Conservation (phyloP, 2,329 filamentous ascomycete species). For the Drechslerella stenobrocha region DNA sequence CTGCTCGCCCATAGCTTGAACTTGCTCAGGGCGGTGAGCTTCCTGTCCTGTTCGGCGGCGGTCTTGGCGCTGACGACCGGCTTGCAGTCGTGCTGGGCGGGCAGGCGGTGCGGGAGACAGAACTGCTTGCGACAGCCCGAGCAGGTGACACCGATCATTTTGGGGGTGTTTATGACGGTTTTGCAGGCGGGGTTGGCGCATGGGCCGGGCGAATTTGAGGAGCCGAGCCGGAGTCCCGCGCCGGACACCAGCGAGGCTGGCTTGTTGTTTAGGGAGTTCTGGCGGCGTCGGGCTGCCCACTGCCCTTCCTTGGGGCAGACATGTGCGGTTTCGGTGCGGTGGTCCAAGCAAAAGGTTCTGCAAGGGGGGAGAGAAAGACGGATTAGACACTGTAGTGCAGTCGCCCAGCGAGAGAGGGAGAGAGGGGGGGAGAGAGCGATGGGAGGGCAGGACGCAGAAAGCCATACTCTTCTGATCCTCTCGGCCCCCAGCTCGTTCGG, state of each 20-base stretch:
- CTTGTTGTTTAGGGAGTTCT: conserved; percentile 53
- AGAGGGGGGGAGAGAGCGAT: too few species aligned
- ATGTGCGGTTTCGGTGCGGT: conserved; percentile 83
- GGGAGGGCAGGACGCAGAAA: background rate
- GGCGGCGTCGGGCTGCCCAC: conserved; percentile 62
- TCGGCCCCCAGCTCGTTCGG: background rate
- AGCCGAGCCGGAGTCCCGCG: conserved; percentile 63
- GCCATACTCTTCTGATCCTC: background rate
- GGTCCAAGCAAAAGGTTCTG: conserved; percentile 86
- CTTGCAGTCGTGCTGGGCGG: conserved; percentile 69
- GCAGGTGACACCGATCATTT: conserved; percentile 60
- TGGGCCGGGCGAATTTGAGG: conserved; percentile 57
- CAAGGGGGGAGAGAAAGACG: conserved; percentile 29
- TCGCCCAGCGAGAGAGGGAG: too few species aligned
- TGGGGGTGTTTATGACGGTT: conserved; percentile 61
- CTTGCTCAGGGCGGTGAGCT: conserved; percentile 73
- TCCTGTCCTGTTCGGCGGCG: conserved; percentile 63
- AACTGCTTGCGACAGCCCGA: conserved; percentile 60
- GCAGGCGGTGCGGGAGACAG: conserved; percentile 60
- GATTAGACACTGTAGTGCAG: too few species aligned
- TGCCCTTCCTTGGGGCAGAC: conserved; percentile 66
- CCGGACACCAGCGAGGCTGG: conserved; percentile 36
- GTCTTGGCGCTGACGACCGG: conserved; percentile 52
- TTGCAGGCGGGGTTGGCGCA: conserved; percentile 60
- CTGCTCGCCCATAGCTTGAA: conserved; percentile 67